Conservation (phyloP, 208 protist genomes). For the Trypanosoma caninum region DNA sequence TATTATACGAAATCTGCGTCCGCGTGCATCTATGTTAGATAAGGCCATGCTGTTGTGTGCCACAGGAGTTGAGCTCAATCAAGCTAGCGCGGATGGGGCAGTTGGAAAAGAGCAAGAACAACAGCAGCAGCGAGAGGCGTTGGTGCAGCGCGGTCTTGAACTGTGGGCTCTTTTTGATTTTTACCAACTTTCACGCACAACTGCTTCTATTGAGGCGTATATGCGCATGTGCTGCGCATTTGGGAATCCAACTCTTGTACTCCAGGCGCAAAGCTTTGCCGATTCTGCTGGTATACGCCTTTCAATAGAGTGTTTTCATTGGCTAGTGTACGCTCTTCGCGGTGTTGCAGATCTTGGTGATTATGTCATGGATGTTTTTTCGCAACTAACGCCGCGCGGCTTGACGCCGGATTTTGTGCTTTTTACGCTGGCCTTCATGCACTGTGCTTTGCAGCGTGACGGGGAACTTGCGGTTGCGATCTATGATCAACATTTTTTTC, state of each 20-base stretch:
- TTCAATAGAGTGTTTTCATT: conserved; percentile 73
- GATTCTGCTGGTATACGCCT: conserved; percentile 50
- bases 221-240: conserved; percentile 67
- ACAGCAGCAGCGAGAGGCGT: conserved; percentile 2
- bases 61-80: conserved; percentile 45
- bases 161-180: conserved; percentile 88
- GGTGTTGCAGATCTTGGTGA: conserved; percentile 62
- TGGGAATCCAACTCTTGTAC: conserved; percentile 41
- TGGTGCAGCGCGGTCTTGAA: conserved; percentile 60
- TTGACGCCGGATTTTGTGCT: conserved; percentile 76
- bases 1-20: conserved; percentile 66
- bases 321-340: conserved; percentile 76
- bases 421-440: conserved; percentile 73
- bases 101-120: neutral
- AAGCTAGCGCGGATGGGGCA: neutral
- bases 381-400: conserved; percentile 61
- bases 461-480: conserved; percentile 74
- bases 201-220: conserved; percentile 60
- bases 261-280: conserved; percentile 69
- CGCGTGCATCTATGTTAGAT: conserved; percentile 67
- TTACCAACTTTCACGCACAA: conserved; percentile 61
- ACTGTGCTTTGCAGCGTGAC: conserved; percentile 72
- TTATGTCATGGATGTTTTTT: conserved; percentile 73
- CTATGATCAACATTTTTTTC: conserved; percentile 65
- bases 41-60: conserved; percentile 65